Evolutionary conservation across 2,329 filamentous ascomycete genomes (phyloP).

Genomic region (Colletotrichum camelliae): DNA sequence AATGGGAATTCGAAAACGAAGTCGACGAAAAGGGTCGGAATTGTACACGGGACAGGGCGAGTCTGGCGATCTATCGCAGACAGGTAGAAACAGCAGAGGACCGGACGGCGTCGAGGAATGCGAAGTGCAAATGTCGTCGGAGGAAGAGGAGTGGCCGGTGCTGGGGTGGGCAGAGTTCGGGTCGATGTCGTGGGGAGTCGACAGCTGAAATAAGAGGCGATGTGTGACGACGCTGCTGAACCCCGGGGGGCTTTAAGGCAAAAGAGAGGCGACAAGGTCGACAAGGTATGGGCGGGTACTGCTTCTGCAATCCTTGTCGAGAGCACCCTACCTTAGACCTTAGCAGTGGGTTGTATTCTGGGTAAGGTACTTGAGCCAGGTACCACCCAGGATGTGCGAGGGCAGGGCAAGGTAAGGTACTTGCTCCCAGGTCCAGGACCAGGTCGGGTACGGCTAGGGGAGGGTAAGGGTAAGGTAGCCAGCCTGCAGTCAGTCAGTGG

Average conservation of each 20-base stretch:
- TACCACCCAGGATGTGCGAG: neutral
- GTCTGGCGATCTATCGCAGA: conserved; percentile 11
- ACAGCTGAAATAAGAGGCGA: conserved; percentile 22
- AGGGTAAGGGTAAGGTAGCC: neutral
- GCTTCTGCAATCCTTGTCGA: neutral
- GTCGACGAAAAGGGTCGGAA: neutral
- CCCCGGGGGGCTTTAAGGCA: neutral
- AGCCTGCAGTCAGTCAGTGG: neutral
- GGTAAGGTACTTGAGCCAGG: conserved; percentile 3
- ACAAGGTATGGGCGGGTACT: neutral
- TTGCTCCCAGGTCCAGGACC: neutral
- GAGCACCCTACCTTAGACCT: neutral
- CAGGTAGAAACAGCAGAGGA: conserved; percentile 13
- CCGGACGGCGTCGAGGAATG: conserved; percentile 18
- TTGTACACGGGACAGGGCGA: neutral
- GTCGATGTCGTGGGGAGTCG: neutral
- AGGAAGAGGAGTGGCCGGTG: conserved; percentile 11
- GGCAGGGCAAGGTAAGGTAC: neutral
- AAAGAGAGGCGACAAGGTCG: conserved; percentile 10
- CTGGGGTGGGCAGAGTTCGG: conserved; percentile 1
- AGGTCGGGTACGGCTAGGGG: neutral
- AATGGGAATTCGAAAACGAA: neutral
- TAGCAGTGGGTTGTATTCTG: neutral
- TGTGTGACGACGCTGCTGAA: conserved; percentile 7
- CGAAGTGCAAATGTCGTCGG: neutral